Percentiles rank a stretch among this genome's conserved stretches.
Conservation (phyloP, 768 basidiomycete genomes). For the Tulasnella sp. region DNA sequence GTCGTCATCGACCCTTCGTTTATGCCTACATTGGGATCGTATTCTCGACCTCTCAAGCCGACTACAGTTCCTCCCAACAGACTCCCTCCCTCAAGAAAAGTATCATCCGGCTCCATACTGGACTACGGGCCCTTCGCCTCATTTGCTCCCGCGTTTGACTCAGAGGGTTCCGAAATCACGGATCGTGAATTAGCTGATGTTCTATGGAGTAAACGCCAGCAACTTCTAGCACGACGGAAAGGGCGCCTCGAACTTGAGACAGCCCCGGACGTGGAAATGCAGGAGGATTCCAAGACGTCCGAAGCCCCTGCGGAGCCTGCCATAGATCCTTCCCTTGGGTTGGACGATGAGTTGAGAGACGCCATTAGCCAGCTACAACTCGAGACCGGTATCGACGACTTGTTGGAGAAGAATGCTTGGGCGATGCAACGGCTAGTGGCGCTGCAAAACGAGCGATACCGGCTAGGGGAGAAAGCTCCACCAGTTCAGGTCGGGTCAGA, state of each 20-base stretch:
- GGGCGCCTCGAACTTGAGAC: not conserved
- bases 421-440: slow-evolving; percentile 54
- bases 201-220: slow-evolving; percentile 39
- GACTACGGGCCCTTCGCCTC: slow-evolving; percentile 66
- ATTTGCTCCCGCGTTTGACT: slow-evolving; percentile 71
- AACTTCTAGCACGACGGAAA: slow-evolving; percentile 17
- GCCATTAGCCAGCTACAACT: slow-evolving; percentile 47
- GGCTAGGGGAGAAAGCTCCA: slow-evolving; percentile 23
- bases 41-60: slow-evolving; percentile 28
- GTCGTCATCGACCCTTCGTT: slow-evolving; percentile 29
- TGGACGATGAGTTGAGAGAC: slow-evolving; percentile 23
- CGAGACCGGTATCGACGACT: slow-evolving; percentile 54
- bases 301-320: slow-evolving; percentile 16
- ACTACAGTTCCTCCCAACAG: not conserved
- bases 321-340: slow-evolving; percentile 17
- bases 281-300: slow-evolving; percentile 3
- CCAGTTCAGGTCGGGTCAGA: slow-evolving; percentile 48
- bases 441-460: slow-evolving; percentile 48
- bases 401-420: slow-evolving; percentile 50
- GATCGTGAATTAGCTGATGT: slow-evolving; percentile 47
- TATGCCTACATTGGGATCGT: slow-evolving; percentile 44
- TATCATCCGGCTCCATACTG: slow-evolving; percentile 52
- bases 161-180: slow-evolving; percentile 62
- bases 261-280: slow-evolving; percentile 17
- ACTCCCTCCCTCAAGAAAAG: slow-evolving; percentile 35